Conservation (phyloP, 805 yeast genomes). For the Kazachstania psychrophila region DNA sequence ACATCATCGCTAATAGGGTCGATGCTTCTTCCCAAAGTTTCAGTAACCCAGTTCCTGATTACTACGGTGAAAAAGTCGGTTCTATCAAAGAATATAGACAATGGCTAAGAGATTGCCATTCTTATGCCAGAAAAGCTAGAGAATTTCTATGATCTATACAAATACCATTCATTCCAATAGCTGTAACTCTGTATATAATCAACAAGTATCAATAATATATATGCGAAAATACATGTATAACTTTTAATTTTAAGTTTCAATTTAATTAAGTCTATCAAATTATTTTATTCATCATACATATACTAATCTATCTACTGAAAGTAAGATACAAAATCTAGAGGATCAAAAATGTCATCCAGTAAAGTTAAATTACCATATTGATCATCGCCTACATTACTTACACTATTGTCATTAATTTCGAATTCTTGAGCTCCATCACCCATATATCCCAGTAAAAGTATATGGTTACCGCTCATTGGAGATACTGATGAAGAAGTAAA, state of each 20-base stretch:
- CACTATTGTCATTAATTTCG: no score
- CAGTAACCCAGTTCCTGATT: conserved; percentile 95
- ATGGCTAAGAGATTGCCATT: conserved; percentile 93
- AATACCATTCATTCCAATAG: no score
- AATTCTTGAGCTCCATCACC: conserved; percentile 3
- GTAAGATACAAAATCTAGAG: conserved; percentile 22
- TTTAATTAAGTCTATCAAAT: no score
- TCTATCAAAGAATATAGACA: conserved; percentile 79
- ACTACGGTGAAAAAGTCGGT: conserved; percentile 92
- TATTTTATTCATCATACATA: no score
- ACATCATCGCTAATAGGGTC: conserved; percentile 69
- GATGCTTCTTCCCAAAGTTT: conserved; percentile 87
- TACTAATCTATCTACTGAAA: conserved; percentile 8
- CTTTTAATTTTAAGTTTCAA: no score
- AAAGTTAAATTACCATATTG: conserved; percentile 10
- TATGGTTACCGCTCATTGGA: neutral
- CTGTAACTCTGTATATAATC: no score
- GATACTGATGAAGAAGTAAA: neutral
- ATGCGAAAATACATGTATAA: no score
- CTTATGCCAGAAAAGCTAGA: conserved; percentile 72
- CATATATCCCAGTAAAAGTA: no score
- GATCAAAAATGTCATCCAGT: conserved; percentile 22
- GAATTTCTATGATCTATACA: conserved; percentile 69
- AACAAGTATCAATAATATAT: no score
- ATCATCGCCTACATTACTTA: no score